Evolutionary conservation across 2,329 filamentous ascomycete genomes (phyloP).

Genomic region (Sordariomycetes sp.): DNA sequence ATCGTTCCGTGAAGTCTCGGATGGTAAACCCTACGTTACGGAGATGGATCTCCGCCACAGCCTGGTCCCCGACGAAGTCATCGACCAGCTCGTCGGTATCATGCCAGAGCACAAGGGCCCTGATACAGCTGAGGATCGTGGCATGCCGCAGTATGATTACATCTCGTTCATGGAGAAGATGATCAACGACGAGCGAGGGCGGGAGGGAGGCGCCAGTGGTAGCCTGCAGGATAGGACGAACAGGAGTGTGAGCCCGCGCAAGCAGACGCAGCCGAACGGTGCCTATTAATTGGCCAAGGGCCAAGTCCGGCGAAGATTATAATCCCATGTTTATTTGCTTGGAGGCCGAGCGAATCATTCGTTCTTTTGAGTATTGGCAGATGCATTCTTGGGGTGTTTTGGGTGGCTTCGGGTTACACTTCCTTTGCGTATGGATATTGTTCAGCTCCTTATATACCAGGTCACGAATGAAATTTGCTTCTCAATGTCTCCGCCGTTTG

Average conservation of each 20-base stretch:
- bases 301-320: not conserved
- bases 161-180: conserved; percentile 93
- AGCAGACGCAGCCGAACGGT: conserved; percentile 24
- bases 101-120: conserved; percentile 81
- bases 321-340: conserved; percentile 1
- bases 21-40: conserved; percentile 97
- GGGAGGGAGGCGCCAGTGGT: conserved; percentile 15
- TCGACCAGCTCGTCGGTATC: conserved; percentile 79
- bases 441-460: not conserved
- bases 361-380: conserved; percentile 4
- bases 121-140: conserved; percentile 76
- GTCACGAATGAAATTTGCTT: too few species aligned
- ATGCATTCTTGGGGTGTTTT: conserved; percentile 12
- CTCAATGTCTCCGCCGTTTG: too few species aligned
- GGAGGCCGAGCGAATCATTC: conserved; percentile 5
- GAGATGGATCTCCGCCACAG: conserved; percentile 94
- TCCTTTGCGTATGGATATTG: conserved; percentile 9
- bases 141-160: conserved; percentile 87
- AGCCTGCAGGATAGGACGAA: conserved; percentile 25
- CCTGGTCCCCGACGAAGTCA: conserved; percentile 92
- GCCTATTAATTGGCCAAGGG: conserved; percentile 6
- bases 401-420: conserved; percentile 2
- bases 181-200: conserved; percentile 37
- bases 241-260: conserved; percentile 20
- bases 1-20: conserved; percentile 92